Conservation (phyloP, 176 grass and related monocot species). For the Aechmea fasciata region DNA sequence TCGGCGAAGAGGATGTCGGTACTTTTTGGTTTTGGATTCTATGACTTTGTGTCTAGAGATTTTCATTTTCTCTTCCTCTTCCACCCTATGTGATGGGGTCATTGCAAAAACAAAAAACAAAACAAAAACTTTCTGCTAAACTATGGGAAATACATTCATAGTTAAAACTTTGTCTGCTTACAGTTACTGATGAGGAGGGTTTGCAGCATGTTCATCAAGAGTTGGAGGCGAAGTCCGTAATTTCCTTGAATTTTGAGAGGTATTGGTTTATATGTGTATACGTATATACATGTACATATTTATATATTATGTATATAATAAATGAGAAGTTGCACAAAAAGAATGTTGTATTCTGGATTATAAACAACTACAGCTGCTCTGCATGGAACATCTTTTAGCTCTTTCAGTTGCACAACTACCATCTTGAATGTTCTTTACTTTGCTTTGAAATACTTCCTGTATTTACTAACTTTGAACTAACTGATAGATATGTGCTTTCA, state of each 20-base stretch:
- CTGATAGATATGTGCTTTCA: too few species aligned
- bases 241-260: conserved; percentile 74
- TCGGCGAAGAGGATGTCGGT: conserved; percentile 99
- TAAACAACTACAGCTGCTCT: too few species aligned
- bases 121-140: not conserved
- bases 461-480: too few species aligned
- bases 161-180: conserved; percentile 13
- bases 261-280: conserved; percentile 18
- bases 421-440: too few species aligned
- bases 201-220: conserved; percentile 80
- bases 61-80: conserved; percentile 20
- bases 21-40: conserved; percentile 57
- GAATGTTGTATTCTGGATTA: too few species aligned
- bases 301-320: too few species aligned
- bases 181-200: conserved; percentile 81
- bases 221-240: conserved; percentile 68
- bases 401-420: too few species aligned
- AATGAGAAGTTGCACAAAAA: too few species aligned
- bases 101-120: not conserved
- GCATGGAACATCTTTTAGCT: too few species aligned
- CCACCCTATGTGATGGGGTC: not conserved
- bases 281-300: too few species aligned
- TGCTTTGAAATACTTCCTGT: too few species aligned
- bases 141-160: not conserved
- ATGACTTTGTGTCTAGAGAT: not conserved